Evolutionary conservation across 768 basidiomycete species (phyloP).

Genomic region (Leucosporidium scottii): DNA sequence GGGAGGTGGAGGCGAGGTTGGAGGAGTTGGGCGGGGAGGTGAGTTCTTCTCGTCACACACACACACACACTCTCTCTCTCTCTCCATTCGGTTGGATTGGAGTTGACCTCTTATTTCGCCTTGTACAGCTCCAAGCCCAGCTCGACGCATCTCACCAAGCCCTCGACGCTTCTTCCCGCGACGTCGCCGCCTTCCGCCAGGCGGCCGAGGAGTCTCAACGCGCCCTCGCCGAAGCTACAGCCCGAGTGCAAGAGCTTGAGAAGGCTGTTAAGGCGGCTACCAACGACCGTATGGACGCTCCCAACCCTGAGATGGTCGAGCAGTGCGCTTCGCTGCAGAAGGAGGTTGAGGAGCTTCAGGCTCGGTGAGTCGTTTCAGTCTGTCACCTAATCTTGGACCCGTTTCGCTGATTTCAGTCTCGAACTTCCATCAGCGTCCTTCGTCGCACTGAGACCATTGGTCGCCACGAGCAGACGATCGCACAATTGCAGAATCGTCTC

Average conservation of each 20-base stretch:
- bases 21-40: too few relatives aligned
- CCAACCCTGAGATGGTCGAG: conserved; percentile 12
- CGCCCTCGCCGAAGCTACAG: not conserved
- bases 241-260: conserved; percentile 7
- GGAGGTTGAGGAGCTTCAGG: not conserved
- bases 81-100: too few relatives aligned
- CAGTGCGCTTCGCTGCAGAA: conserved; percentile 10
- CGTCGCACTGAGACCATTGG: conserved; percentile 14
- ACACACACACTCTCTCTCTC: too few relatives aligned
- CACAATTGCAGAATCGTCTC: conserved; percentile 21
- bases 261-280: not conserved
- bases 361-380: not conserved
- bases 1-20: too few relatives aligned
- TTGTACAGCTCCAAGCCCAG: not conserved
- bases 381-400: too few relatives aligned
- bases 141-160: conserved; percentile 1
- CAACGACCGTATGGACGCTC: not conserved
- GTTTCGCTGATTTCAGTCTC: not conserved
- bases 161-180: not conserved
- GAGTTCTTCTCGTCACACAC: too few relatives aligned
- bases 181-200: not conserved
- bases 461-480: conserved; percentile 9
- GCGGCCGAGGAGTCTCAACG: conserved; percentile 1
- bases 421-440: rapidly evolving
- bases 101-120: too few relatives aligned